Conservation (phyloP, 768 basidiomycete genomes). For the Cystoderma amianthinum region DNA sequence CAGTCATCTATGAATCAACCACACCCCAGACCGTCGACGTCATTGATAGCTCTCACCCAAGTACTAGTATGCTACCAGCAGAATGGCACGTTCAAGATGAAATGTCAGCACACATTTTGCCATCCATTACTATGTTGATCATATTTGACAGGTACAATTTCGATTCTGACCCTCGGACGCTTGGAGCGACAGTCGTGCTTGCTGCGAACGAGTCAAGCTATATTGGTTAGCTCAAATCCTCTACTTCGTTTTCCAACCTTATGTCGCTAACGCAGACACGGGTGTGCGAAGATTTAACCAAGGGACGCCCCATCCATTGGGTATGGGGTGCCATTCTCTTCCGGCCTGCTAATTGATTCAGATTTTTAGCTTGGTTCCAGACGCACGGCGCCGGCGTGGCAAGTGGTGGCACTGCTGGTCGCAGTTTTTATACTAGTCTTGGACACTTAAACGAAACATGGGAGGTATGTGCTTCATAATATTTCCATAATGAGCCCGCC, state of each 20-base stretch:
- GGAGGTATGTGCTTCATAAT: too few relatives aligned
- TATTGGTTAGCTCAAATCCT: slow-evolving; percentile 27
- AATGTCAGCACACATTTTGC: slow-evolving; percentile 32
- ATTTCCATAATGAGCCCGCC: too few relatives aligned
- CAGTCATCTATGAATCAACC: background rate
- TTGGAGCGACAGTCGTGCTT: slow-evolving; percentile 59
- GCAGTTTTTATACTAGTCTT: slow-evolving; percentile 80
- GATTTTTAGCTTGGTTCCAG: slow-evolving; percentile 71
- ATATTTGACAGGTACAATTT: slow-evolving; percentile 55
- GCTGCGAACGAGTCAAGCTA: slow-evolving; percentile 63
- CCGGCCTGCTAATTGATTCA: too few relatives aligned
- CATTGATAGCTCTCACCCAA: slow-evolving; percentile 51
- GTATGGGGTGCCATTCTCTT: slow-evolving; percentile 24
- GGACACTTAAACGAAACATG: slow-evolving; percentile 79
- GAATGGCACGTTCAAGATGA: slow-evolving; percentile 52
- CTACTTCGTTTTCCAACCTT: background rate
- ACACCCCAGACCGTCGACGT: slow-evolving; percentile 49
- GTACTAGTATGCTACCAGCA: slow-evolving; percentile 45
- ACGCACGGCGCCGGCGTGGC: slow-evolving; percentile 64
- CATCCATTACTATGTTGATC: background rate
- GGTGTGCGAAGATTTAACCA: slow-evolving; percentile 38
- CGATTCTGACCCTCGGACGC: slow-evolving; percentile 56
- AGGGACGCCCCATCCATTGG: slow-evolving; percentile 74
- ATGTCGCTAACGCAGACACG: background rate
- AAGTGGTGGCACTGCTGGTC: slow-evolving; percentile 42